These are phyloP conservation scores for Globisporangium orthogonon DNA, from an alignment of 352 stramenopile genomes.

Conservation along the genomic window DNA sequence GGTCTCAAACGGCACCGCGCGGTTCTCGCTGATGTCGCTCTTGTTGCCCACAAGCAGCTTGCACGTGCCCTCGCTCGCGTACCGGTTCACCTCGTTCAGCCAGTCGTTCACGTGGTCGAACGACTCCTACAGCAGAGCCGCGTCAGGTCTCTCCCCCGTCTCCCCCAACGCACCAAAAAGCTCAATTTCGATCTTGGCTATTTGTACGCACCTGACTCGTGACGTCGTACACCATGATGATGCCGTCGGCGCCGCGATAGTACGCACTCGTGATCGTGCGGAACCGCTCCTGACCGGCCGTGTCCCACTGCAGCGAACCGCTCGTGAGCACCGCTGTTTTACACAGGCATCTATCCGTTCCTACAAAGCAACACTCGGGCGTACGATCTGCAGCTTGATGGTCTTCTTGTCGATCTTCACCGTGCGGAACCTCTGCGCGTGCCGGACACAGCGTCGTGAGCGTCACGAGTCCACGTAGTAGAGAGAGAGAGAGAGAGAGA, in stretches of 20 bases:
- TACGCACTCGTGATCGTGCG: conserved; percentile 98
- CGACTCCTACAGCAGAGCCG: too few relatives aligned
- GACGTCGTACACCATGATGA: conserved; percentile 99
- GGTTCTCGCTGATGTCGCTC: conserved; percentile 96
- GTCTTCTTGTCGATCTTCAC: conserved; percentile 99
- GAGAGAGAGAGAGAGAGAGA: too few relatives aligned
- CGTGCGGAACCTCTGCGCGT: conserved; percentile 88
- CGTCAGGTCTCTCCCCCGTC: too few relatives aligned
- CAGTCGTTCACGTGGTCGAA: conserved; percentile 99
- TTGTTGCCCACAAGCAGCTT: conserved; percentile 99
- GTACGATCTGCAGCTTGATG: conserved; percentile 97
- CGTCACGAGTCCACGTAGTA: too few relatives aligned
- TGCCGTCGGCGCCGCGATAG: conserved; percentile 97
- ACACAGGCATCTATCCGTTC: too few relatives aligned
- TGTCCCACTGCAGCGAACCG: conserved; percentile 97
- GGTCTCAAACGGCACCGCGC: conserved; percentile 94
- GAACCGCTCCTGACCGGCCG: conserved; percentile 98
- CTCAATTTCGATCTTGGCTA: too few relatives aligned
- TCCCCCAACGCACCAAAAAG: too few relatives aligned
- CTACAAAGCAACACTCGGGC: conserved; percentile 18
- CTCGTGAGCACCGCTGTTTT: too few relatives aligned
- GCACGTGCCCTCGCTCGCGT: conserved; percentile 97
- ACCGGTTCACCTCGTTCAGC: conserved; percentile 98
- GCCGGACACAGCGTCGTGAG: conserved; percentile 1
- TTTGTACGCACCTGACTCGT: conserved; percentile 81